Conservation (phyloP, 1,139 yeast genomes). For the Taiozyma onychis region DNA sequence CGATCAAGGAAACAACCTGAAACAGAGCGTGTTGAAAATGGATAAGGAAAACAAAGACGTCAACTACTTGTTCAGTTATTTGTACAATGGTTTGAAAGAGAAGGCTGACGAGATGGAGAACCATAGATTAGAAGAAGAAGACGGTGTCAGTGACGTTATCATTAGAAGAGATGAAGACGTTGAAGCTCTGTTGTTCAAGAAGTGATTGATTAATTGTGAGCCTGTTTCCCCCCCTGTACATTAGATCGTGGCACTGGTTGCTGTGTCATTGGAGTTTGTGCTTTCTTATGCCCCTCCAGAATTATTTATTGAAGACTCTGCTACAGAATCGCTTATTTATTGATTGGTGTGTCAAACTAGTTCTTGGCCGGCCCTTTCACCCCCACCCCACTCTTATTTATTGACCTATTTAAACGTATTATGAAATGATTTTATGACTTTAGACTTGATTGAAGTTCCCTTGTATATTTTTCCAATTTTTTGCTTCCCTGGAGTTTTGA, state of each 20-base stretch:
- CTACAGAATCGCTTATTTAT: neutral
- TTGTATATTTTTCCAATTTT: neutral
- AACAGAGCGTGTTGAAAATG: conserved; percentile 2
- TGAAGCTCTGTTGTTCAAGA: conserved; percentile 4
- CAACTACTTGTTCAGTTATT: conserved; percentile 8
- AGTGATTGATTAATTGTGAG: neutral
- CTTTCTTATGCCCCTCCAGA: neutral
- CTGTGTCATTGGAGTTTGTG: neutral
- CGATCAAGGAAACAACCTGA: conserved; percentile 5
- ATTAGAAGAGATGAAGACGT: conserved; percentile 6
- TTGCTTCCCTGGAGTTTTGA: neutral
- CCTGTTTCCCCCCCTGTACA: neutral
- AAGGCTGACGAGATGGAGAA: conserved; percentile 7
- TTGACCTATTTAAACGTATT: neutral
- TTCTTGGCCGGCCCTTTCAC: neutral
- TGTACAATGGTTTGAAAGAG: conserved; percentile 8
- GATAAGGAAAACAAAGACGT: conserved; percentile 13
- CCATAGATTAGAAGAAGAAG: neutral
- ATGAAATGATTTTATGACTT: neutral
- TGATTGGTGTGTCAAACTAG: neutral
- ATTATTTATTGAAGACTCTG: neutral
- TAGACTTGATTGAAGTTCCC: neutral
- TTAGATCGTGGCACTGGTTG: neutral
- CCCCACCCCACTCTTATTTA: neutral
- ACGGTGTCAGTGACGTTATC: conserved; percentile 1